Base-by-base conservation (phyloP, 2,329 filamentous ascomycete species). In the Bipolaris bicolor region DNA sequence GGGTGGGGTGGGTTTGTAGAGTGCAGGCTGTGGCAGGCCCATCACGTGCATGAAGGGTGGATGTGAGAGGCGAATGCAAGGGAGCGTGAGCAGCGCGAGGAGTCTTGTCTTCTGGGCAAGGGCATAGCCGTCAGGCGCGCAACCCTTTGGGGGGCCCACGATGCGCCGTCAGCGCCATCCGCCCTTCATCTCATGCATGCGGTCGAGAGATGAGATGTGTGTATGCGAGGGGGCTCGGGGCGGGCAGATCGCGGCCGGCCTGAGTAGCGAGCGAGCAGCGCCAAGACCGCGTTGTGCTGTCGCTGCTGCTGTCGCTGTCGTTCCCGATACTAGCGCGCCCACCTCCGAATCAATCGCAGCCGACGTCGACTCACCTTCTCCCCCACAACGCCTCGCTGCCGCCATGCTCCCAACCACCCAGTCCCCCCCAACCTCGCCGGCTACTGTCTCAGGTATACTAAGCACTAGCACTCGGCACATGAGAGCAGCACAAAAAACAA, bases 191-290 rank as follows among this genome's bases (percentile, higher is more conserved):
- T 64, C 62, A 57, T 46, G 49, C 52, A 64, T 67, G 67, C 63
- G 59, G 65, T 66, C 63, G 66, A 66, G 62, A 66, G 60, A 66
- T 67, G 64, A 67, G 51, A 59, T 61, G 61, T 55, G 58, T 60
- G 61, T 53, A 61, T 60, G 65, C 62, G 60, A 69, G 57, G 58
- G 48, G 57, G 44, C 57, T 58, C 65, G 61, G 65, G 65, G 63
- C 60, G 65, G 60, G 64, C 65, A 71, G 66, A 72, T 71, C 67
- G 55, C 58, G 61, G 57, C 57, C 57, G 58, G 55, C 55, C 51
- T 53, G 58, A 59, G 63, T 57, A 53, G 61, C 58, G 61, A 53
- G 61, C 58, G 61, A 60, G 50, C 47, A 52, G 20, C 40, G 67
- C 67, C 64, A 68, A 68, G 46, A 15, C 33, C 37, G 54, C 49